Base-by-base conservation (phyloP, 2,329 filamentous ascomycete genomes). In the Coccinonectria pachysandricola region DNA sequence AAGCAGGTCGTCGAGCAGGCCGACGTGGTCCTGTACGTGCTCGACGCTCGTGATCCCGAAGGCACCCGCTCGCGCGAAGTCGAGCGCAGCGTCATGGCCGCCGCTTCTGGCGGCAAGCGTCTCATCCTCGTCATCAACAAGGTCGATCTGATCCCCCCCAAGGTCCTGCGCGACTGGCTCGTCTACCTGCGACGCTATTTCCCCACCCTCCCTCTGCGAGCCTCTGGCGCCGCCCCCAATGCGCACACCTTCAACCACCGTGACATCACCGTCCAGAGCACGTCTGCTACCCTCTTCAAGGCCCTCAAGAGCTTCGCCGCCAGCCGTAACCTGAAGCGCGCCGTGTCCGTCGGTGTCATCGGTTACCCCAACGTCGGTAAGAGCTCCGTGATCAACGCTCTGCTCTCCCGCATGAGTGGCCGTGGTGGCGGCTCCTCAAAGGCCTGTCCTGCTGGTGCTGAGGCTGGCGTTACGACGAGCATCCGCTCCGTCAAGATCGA, bases 351-450 rank as follows among this genome's bases (percentile, higher is more conserved):
- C 34, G 87, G 87, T 39, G 83, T 95, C 36, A 92, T 95, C 43
- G 87, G 87, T 15, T 95, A 94, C 55, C 87, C 87, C 45, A 95
- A 95, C 53, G 87, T 94, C 33, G 87, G 87, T 52, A 95, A 95
- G 64, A 93, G 85, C 15, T 94, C 86, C 26, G 85, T 95, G 46
- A 94, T 95, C 68, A 95, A 95, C 55, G 83, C 86, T 10, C 75
- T 95, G 30, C 79, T 85, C 12, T 76, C 81, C 19, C 74, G 84
- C 19, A 64, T 94, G 42, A 74, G 79, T 39, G 70, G 75, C 30
- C 75, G 71, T 47, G 72, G 71, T 19, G 60, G 60, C 22, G 53
- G 56, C 41, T 62, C 69, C 42, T 65, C 68, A 18, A 58, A 50
- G 35, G 81, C 84, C 21, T 94, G 86, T 53, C 87, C 87, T 2